Conservation (phyloP, 75 land plant genomes). For the Adiantum capillusveneris region DNA sequence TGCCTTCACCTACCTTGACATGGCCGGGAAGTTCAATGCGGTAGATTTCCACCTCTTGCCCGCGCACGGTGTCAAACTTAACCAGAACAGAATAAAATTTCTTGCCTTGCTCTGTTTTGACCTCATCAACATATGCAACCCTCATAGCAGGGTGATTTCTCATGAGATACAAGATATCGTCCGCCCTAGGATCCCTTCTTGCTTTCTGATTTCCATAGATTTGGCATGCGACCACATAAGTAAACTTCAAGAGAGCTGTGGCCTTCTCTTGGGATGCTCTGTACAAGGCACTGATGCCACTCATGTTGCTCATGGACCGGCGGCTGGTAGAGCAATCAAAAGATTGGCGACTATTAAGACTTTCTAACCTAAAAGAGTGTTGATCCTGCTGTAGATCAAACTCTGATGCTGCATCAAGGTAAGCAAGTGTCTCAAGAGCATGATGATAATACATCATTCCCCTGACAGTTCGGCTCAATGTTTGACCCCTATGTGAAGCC, state of each 20-base stretch:
- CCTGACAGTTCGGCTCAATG: slow-evolving; percentile 35
- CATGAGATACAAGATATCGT: slow-evolving; percentile 28
- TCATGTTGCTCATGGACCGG: slow-evolving; percentile 26
- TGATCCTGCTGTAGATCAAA: slow-evolving; percentile 12
- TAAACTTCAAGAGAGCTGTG: slow-evolving; percentile 29
- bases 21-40: slow-evolving; percentile 28
- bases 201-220: slow-evolving; percentile 31
- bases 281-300: slow-evolving; percentile 29
- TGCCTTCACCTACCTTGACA: slow-evolving; percentile 36
- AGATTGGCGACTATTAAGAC: slow-evolving; percentile 2
- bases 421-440: slow-evolving; percentile 4
- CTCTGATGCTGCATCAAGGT: slow-evolving; percentile 28
- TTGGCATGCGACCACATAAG: slow-evolving; percentile 39
- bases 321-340: slow-evolving; percentile 25
- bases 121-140: slow-evolving; percentile 31
- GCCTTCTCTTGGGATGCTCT: slow-evolving; percentile 32
- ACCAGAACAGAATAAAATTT: slow-evolving; percentile 28
- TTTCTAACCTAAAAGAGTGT: slow-evolving; percentile 29
- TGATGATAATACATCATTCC: slow-evolving; percentile 40
- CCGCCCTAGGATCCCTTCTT: slow-evolving; percentile 13
- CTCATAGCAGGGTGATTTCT: slow-evolving; percentile 17
- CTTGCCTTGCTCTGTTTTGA: background rate
- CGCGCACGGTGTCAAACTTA: slow-evolving; percentile 18
- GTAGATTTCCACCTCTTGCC: slow-evolving; percentile 32
- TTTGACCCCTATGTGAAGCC: slow-evolving; percentile 36